Evolutionary conservation across 371 early-diverging fungal genomes (phyloP).

Genomic region (Actinomortierella ambigua): DNA sequence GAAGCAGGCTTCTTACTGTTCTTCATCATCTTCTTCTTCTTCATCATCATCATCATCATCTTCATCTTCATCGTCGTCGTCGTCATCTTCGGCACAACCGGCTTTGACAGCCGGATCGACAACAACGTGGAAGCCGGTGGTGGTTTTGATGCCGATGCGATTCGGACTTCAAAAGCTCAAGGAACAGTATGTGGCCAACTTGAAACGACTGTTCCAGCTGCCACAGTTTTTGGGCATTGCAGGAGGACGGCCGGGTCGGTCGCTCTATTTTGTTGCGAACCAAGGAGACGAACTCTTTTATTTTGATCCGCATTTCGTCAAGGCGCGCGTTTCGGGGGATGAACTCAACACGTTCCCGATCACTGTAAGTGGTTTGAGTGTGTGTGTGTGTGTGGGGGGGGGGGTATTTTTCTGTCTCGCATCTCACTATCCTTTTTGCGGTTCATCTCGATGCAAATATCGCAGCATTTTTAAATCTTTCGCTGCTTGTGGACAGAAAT

Average conservation of each 20-base stretch:
- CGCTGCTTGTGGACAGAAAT: too few species aligned
- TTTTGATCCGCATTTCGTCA: constrained; percentile 90
- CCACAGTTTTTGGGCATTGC: constrained; percentile 91
- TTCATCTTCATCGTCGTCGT: constrained; percentile 55
- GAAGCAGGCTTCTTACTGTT: too few species aligned
- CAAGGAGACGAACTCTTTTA: constrained; percentile 79
- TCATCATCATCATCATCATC: too few species aligned
- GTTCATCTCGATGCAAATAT: too few species aligned
- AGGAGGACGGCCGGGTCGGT: constrained; percentile 54
- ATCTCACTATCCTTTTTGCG: too few species aligned
- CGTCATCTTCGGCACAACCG: constrained; percentile 57
- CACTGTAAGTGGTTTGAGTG: constrained; percentile 35
- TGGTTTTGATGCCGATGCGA: constrained; percentile 85
- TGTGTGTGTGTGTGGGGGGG: too few species aligned
- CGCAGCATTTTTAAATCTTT: too few species aligned
- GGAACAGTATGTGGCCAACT: constrained; percentile 64
- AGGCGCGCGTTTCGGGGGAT: constrained; percentile 69
- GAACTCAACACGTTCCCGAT: constrained; percentile 49
- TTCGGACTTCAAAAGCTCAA: constrained; percentile 88
- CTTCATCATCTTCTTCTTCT: too few species aligned
- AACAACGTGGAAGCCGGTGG: constrained; percentile 62
- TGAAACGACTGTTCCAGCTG: constrained; percentile 69
- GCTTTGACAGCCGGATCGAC: constrained; percentile 40
- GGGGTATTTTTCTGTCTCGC: too few species aligned
- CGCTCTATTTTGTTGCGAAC: constrained; percentile 30